Base-by-base conservation (phyloP, 2,329 filamentous ascomycete species). In the Diaporthe eres region DNA sequence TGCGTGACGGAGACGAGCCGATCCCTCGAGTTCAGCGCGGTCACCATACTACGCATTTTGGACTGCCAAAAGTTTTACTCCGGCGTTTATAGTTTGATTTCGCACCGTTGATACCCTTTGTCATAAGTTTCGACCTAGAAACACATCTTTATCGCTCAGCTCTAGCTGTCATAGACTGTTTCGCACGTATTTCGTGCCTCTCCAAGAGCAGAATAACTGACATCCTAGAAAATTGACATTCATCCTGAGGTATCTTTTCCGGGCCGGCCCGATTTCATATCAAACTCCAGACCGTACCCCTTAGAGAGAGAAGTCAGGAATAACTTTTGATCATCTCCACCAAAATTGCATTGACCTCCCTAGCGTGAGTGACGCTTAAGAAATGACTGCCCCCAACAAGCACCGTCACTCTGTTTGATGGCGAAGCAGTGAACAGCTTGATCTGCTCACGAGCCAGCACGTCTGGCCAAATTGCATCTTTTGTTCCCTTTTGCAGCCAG, bases 341-440 rank as follows among this genome's bases (percentile, higher is more conserved):
- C 74, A 91, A 79, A 1, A 86, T 85, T 47, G 83, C 81, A 68
- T 86, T 83, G 0, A 86, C 83, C 77, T 89, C 87, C 74, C 84
- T 83, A 15, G 87, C 87, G 78, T 84, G 86, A 2, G 88, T 88
- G 0, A 86, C 85, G 74, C 85, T 89, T 61, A 90, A 78, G 76
- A 88, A 89, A 78, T 90, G 88, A 2, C 84, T 83, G 2, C 85
- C 88, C 0, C 84, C 85, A 49, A 87, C 84, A 1, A 89, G 78
- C 61, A 86, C 80, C 0, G 82, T 83, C 34, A 89, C 76, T 4
- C 84, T 87, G 7, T 85, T 84, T 76, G 88, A 85, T 10, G 83
- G 82, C 4, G 87, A 85, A 0, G 82, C 82, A 0, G 84, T 88
- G 78, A 90, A 90, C 8, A 88, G 80, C 80, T 88, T 85, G 77